A percentile compares a stretch with the other conserved stretches of the same genome.
Evolutionary conservation across 805 yeast species (phyloP).

Genomic region (Osmozyma mogii): DNA sequence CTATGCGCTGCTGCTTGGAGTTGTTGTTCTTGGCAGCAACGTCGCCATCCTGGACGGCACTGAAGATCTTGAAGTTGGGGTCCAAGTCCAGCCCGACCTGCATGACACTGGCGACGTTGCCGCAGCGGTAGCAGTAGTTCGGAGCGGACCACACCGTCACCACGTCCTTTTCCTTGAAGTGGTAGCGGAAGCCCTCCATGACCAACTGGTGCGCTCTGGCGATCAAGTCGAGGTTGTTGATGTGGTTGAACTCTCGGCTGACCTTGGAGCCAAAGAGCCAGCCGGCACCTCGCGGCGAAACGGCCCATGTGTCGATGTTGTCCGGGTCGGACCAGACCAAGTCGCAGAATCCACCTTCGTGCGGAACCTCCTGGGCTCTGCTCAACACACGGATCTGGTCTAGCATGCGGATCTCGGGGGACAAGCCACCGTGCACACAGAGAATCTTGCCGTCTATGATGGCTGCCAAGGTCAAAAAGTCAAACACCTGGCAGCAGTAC

Average conservation of each 20-base stretch:
- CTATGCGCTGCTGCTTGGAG: conserved; percentile 37
- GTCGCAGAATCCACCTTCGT: conserved; percentile 97
- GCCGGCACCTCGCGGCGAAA: conserved; percentile 97
- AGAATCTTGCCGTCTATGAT: conserved; percentile 84
- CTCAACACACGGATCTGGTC: conserved; percentile 88
- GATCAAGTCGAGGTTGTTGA: conserved; percentile 73
- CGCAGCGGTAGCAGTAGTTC: conserved; percentile 94
- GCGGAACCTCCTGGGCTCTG: conserved; percentile 94
- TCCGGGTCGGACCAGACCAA: conserved; percentile 96
- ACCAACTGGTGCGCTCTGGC: conserved; percentile 96
- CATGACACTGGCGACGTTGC: conserved; percentile 97
- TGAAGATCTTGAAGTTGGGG: conserved; percentile 88
- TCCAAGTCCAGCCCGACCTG: conserved; percentile 86
- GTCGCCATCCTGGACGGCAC: conserved; percentile 88
- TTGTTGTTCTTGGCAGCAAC: conserved; percentile 30
- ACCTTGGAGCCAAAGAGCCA: conserved; percentile 96
- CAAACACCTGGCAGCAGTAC: conserved; percentile 83
- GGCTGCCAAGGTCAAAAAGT: conserved; percentile 90
- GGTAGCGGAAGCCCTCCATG: conserved; percentile 97
- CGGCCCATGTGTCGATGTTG: conserved; percentile 97
- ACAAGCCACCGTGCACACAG: conserved; percentile 90
- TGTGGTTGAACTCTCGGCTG: conserved; percentile 87
- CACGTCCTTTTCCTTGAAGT: conserved; percentile 84
- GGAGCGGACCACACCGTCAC: conserved; percentile 95
- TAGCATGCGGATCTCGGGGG: conserved; percentile 89